Conservation (phyloP, 768 basidiomycete species). For the Hericium erinaceus region DNA sequence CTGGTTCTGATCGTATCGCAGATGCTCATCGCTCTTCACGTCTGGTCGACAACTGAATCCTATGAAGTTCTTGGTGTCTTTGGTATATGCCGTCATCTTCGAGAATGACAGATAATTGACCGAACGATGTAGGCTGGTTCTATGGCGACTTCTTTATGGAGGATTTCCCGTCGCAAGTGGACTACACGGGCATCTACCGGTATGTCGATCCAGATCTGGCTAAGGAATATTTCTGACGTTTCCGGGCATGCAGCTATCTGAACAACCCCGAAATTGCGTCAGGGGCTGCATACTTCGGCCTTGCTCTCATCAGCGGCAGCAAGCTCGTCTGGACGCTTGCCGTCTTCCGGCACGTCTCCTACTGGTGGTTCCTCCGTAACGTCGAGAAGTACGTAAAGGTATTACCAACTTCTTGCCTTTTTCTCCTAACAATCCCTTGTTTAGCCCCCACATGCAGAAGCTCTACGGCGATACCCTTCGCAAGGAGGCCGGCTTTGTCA, state of each 20-base stretch:
- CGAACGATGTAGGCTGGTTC: slow-evolving; percentile 70
- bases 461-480: slow-evolving; percentile 90
- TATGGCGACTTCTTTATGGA: slow-evolving; percentile 97
- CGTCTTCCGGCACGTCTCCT: slow-evolving; percentile 74
- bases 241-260: slow-evolving; percentile 73
- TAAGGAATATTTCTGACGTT: not conserved
- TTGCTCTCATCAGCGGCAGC: slow-evolving; percentile 85
- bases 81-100: slow-evolving; percentile 36
- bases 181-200: slow-evolving; percentile 97
- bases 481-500: slow-evolving; percentile 94
- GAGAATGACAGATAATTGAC: not conserved
- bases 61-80: slow-evolving; percentile 92
- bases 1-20: slow-evolving; percentile 20
- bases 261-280: slow-evolving; percentile 97
- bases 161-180: slow-evolving; percentile 80
- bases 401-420: too few species aligned
- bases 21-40: slow-evolving; percentile 78
- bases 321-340: slow-evolving; percentile 86
- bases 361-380: slow-evolving; percentile 91
- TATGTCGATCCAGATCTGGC: slow-evolving; percentile 23
- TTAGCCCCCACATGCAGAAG: slow-evolving; percentile 96
- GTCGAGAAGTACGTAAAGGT: slow-evolving; percentile 99
- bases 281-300: slow-evolving; percentile 90
- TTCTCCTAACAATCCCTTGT: too few species aligned
- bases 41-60: slow-evolving; percentile 86